Base-by-base conservation (phyloP, 768 basidiomycete genomes). In the Postia placenta region DNA sequence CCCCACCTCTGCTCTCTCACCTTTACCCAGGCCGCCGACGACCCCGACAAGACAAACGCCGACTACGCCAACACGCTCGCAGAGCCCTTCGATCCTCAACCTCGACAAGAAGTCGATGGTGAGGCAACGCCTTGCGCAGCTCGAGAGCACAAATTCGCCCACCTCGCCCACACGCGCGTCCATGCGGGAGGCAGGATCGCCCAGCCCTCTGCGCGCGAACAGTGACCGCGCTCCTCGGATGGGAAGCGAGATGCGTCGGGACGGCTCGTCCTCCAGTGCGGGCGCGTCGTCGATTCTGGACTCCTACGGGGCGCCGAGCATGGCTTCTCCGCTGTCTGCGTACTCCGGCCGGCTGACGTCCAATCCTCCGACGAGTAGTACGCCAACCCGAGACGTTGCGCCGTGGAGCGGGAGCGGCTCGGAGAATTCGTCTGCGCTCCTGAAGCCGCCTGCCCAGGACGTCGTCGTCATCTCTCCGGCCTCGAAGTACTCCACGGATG, bases 71-170 rank as follows among this genome's bases (percentile, higher is more conserved):
- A 62, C 58, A 50, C 69, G 61, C 46, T 59, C 62, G 17, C 67
- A 61, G 47, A 84, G 79, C 49, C 79, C 83, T 4, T 86, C 84
- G 6, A 77, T 87, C 38, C 66, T 74, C 23, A 80, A 84, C 49
- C 71, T 87, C 14, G 76, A 73, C 50, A 72, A 74, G 47, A 63
- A 78, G 33, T 85, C 83, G 5, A 75, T 86, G 20, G 85, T 87
- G 40, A 78, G 75, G 51, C 77, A 81, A 53, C 79, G 85, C 28
- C 71, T 85, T 12, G 79, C 80, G 9, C 75, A 85, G 56, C 76
- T 86, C 11, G 74, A 83, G 56, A 54, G 61, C 23, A 60, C 55
- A 0, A 57, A 55, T 36, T 51, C 58, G 11, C 6, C 24, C 25
- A 44, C 24, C 52, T 60, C 46, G 55, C 25, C 46, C 14, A 12